These are phyloP conservation scores for Fusarium miscanthi DNA, from an alignment of 2,329 filamentous ascomycete species.

Conservation along the genomic window DNA sequence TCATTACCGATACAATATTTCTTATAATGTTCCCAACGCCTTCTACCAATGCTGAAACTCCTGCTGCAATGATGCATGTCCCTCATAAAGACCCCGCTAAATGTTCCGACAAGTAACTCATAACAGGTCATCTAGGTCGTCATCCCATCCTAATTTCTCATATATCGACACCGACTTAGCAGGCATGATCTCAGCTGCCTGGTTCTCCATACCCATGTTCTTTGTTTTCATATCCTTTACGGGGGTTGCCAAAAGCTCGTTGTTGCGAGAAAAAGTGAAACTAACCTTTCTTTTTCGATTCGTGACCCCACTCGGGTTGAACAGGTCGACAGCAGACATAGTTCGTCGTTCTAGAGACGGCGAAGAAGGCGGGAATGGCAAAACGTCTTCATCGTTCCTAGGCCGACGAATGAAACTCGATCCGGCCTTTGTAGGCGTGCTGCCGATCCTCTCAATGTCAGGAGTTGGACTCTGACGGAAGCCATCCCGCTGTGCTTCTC, in stretches of 20 bases:
- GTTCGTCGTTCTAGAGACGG: constrained; percentile 47
- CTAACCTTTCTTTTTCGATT: constrained; percentile 33
- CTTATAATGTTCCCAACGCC: constrained; percentile 38
- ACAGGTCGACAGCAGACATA: constrained; percentile 18
- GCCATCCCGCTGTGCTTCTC: constrained; percentile 47
- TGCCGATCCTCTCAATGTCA: constrained; percentile 45
- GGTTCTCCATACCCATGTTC: constrained; percentile 18
- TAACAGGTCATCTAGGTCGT: constrained; percentile 63
- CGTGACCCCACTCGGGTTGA: constrained; percentile 22
- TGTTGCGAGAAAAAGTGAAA: constrained; percentile 21
- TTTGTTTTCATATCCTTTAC: constrained; percentile 47
- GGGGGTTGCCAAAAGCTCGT: constrained; percentile 54
- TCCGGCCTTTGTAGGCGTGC: constrained; percentile 47
- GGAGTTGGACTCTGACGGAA: constrained; percentile 48
- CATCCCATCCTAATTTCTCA: constrained; percentile 67
- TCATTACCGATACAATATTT: constrained; percentile 38
- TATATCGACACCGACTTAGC: constrained; percentile 59
- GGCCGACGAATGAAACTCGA: constrained; percentile 47
- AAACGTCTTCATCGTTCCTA: constrained; percentile 39
- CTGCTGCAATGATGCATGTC: constrained; percentile 28
- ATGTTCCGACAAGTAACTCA: constrained; percentile 44
- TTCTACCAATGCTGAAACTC: constrained; percentile 37
- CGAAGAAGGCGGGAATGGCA: constrained; percentile 52
- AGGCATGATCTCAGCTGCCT: constrained; percentile 18
- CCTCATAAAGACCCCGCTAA: constrained; percentile 35